Percentiles rank a stretch among this genome's conserved stretches.
Evolutionary conservation across 2,329 filamentous ascomycete species (phyloP).

Genomic region (Pseudonectria buxi): DNA sequence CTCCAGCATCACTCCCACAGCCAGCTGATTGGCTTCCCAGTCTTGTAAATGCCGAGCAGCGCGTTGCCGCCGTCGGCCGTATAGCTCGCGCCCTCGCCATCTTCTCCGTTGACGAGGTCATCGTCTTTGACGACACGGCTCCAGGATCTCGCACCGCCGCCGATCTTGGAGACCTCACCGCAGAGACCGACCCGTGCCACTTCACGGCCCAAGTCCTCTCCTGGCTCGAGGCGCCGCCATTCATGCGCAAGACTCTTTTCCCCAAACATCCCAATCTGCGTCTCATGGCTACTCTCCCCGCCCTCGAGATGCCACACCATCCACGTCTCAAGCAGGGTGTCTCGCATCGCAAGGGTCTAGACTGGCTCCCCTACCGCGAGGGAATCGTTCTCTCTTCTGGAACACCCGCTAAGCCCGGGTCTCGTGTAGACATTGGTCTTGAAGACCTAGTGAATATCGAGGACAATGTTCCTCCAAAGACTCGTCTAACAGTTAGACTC

Average conservation of each 20-base stretch:
- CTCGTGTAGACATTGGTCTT: constrained; percentile 52
- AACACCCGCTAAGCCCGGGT: constrained; percentile 38
- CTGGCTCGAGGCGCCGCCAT: constrained; percentile 78
- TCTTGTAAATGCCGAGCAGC: constrained; percentile 65
- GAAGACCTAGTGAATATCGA: constrained; percentile 49
- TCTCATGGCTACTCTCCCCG: constrained; percentile 66
- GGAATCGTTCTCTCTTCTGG: constrained; percentile 56
- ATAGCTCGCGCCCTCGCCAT: constrained; percentile 76
- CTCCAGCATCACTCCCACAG: too few species aligned
- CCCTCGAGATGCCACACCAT: constrained; percentile 80
- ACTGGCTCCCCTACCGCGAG: constrained; percentile 76
- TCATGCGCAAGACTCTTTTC: constrained; percentile 70
- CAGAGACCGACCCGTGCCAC: constrained; percentile 67
- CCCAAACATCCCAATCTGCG: constrained; percentile 71
- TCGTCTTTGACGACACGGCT: constrained; percentile 69
- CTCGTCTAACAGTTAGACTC: constrained; percentile 67
- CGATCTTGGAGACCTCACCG: constrained; percentile 53
- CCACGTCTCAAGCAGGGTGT: constrained; percentile 48
- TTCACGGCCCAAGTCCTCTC: constrained; percentile 73
- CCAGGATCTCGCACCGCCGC: constrained; percentile 38
- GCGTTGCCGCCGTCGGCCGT: constrained; percentile 64
- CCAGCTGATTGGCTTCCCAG: constrained; percentile 32
- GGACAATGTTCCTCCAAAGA: constrained; percentile 59
- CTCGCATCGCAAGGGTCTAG: constrained; percentile 22
- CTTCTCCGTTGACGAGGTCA: constrained; percentile 77